phyloP scores from a whole-genome alignment of 169 alveolate species.

The Cryptosporidium andersoni region DNA sequence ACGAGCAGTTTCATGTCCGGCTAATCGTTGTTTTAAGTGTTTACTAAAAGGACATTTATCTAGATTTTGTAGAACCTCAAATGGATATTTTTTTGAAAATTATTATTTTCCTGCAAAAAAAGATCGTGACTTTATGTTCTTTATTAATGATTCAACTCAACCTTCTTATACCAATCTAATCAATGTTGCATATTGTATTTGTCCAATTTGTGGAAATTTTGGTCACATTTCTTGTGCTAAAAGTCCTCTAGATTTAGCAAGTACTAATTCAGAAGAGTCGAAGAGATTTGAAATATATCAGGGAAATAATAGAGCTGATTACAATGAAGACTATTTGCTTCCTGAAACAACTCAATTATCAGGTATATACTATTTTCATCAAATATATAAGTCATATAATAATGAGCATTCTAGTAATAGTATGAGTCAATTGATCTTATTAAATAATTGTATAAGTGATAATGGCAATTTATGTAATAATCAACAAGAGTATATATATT shows the following conservation, averaged over 20 bases:
- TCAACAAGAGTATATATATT: too few species aligned
- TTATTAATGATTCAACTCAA: not conserved
- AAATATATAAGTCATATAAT: too few species aligned
- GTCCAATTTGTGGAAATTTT: conserved; percentile 21
- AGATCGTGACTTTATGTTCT: conserved; percentile 13
- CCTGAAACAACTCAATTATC: too few species aligned
- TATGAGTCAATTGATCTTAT: too few species aligned
- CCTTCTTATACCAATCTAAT: not conserved
- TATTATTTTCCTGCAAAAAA: conserved; percentile 10
- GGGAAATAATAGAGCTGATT: not conserved
- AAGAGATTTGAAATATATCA: not conserved
- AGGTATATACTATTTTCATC: too few species aligned
- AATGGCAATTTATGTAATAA: too few species aligned
- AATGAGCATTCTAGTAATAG: too few species aligned
- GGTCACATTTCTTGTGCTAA: conserved; percentile 33
- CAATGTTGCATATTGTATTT: conserved; percentile 36
- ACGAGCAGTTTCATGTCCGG: conserved; percentile 12
- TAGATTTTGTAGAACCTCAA: conserved; percentile 5
- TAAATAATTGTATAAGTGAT: too few species aligned
- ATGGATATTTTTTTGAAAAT: conserved; percentile 33
- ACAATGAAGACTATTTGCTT: too few species aligned
- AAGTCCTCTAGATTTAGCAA: conserved; percentile 9
- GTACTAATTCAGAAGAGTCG: conserved; percentile 1
- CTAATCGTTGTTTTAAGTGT: conserved; percentile 63
- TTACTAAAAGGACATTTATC: conserved; percentile 48